Evolutionary conservation across 2,329 filamentous ascomycete genomes (phyloP), one percentile per base, ranked within the genome.

Genomic region (Colletotrichum sp.): DNA sequence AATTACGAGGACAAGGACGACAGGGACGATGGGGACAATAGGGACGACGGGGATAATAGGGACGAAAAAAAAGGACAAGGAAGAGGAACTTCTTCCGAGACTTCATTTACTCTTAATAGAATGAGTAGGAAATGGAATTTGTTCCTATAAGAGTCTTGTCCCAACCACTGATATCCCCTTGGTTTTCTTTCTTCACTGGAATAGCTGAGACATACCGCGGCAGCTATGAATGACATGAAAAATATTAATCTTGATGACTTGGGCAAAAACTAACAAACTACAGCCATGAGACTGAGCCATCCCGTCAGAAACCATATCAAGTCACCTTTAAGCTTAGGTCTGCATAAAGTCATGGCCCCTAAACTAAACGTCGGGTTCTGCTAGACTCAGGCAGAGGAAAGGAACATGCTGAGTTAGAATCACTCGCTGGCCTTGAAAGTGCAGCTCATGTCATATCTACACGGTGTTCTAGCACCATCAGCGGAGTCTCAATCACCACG

Each of bases 191-290:
- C n/a, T 21, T 52, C 6, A 7, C 10, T 48, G 39, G 18, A 48
- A 48, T 48, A 7, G 3, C 18, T n/a, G 39, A n/a, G 18, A 21
- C 18, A 48, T 48, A 48, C 39, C 9, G 9, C 6, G 18, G 18
- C 18, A 43, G 39, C 36, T n/a, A 9, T 43, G 9, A n/a, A n/a
- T 6, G 39, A n/a, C 18, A n/a, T n/a, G 39, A 0, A 5, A 18
- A 39, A 39, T n/a, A n/a, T 1, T 0, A n/a, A 7, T 21, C 8
- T 52, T 2, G 1, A 52, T 1, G 9, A n/a, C 18, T 48, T 12
- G 1, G 9, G 18, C 9, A n/a, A n/a, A 12, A 43, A 43, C 39
- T 48, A 10, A 48, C 3, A 18, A 48, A 48, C 9, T 48, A 0
- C 39, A n/a, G 39, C 39, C 9, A 48, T 48, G 9, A 48, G 9